These are phyloP conservation scores for Fusarium oligoseptatum DNA, from an alignment of 2,329 filamentous ascomycete species.

Conservation along the genomic window DNA sequence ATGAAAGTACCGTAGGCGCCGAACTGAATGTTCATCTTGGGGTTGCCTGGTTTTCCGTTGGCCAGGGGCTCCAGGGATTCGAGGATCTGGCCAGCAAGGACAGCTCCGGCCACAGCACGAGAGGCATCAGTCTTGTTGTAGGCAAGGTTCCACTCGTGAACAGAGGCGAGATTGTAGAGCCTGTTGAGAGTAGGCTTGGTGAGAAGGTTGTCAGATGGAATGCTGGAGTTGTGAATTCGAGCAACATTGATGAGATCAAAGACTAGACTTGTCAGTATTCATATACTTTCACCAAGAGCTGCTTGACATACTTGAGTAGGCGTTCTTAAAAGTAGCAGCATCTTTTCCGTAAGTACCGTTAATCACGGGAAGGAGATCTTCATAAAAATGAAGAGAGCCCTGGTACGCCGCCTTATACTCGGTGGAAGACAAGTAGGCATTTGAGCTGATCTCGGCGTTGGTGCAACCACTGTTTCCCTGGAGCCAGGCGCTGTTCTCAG, in stretches of 20 bases:
- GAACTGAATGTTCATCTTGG: slow-evolving; percentile 67
- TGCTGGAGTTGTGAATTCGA: slow-evolving; percentile 70
- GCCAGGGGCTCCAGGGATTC: slow-evolving; percentile 66
- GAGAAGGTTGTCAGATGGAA: slow-evolving; percentile 71
- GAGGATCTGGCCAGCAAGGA: slow-evolving; percentile 69
- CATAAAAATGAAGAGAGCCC: slow-evolving; percentile 72
- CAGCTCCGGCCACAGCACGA: slow-evolving; percentile 69
- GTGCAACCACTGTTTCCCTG: slow-evolving; percentile 70
- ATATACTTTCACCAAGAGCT: slow-evolving; percentile 57
- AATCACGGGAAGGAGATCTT: slow-evolving; percentile 66
- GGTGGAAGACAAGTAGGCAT: slow-evolving; percentile 64
- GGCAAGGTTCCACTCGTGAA: slow-evolving; percentile 85
- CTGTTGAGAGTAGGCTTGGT: slow-evolving; percentile 70
- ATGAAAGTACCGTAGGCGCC: slow-evolving; percentile 73
- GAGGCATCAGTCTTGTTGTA: slow-evolving; percentile 81
- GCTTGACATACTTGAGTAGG: slow-evolving; percentile 67
- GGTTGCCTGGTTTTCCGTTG: slow-evolving; percentile 51
- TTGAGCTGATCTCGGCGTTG: slow-evolving; percentile 67
- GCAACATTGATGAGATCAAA: slow-evolving; percentile 73
- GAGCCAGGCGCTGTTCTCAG: slow-evolving; percentile 70
- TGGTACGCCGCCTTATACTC: slow-evolving; percentile 61
- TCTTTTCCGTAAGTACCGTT: slow-evolving; percentile 63
- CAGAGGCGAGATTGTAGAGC: slow-evolving; percentile 80
- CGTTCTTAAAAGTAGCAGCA: slow-evolving; percentile 69
- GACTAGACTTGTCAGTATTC: slow-evolving; percentile 54